Evolutionary conservation across 1,139 yeast genomes (phyloP), one percentile per base, ranked within the genome.

Genomic region (Pichia sp.): DNA sequence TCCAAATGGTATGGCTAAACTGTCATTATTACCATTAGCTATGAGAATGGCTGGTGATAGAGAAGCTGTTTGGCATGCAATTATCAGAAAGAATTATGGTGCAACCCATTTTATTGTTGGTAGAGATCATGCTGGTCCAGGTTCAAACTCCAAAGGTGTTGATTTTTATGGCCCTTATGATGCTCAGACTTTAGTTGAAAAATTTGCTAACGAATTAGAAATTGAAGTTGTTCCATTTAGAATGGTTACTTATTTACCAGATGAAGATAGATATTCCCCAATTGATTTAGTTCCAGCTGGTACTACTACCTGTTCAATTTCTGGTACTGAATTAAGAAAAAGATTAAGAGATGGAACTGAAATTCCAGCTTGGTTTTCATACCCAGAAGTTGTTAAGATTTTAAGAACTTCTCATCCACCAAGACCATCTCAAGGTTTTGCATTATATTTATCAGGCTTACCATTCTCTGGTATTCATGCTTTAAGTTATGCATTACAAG

Each of bases 41-140:
- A 90, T 90, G 97, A 82, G 97, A 74, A 90, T 90, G 97, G 97
- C 95, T 51, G 97, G 97, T 66, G 97, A 92, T 66, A 82, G 96
- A 66, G 97, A 90, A 70, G 97, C 97, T 30, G 84, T 90, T 44
- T 90, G 97, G 97, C 97, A 90, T 65, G 96, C 97, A 26, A 84
- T 90, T 62, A 90, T 90, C 63, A 84, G 97, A 70, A 87, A 89
- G 74, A 90, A 90, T 69, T 89, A 84, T 64, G 97, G 97, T 64
- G 96, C 95, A 46, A 86, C 96, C 46, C 97, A 90, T 66, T 90
- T 90, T 69, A 92, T 92, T 61, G 96, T 90, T 45, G 97, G 98
- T 51, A 82, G 98, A 72, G 97, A 90, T 66, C 97, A 90, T 63
- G 54, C 54, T 4, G 97, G 97, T 51, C 97, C 97, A 27, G 97